Evolutionary conservation across 2,329 filamentous ascomycete genomes (phyloP).

Genomic region (Colletotrichum limetticola): DNA sequence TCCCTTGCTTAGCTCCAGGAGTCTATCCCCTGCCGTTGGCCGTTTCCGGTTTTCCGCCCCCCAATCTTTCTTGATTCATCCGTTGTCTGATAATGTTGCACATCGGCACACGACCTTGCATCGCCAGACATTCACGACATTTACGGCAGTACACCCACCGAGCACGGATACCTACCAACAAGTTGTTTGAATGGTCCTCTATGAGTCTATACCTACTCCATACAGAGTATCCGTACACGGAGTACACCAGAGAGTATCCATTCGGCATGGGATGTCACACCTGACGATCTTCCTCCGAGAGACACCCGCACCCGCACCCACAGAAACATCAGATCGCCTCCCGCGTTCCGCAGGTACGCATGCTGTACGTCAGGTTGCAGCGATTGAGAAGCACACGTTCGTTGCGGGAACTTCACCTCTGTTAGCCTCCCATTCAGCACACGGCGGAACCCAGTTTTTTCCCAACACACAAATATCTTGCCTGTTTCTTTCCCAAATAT

Average conservation of each 20-base stretch:
- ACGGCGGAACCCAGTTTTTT: neutral
- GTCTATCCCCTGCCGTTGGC: neutral
- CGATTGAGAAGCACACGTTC: neutral
- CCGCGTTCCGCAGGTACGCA: neutral
- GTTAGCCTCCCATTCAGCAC: conserved; percentile 7
- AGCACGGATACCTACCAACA: neutral
- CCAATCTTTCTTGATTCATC: conserved; percentile 28
- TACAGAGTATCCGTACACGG: neutral
- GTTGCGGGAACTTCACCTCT: neutral
- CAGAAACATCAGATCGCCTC: conserved; percentile 1
- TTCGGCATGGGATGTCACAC: conserved; percentile 1
- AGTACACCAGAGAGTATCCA: neutral
- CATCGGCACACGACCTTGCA: conserved; percentile 6
- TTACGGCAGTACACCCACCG: neutral
- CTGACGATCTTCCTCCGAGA: neutral
- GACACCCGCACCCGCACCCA: neutral
- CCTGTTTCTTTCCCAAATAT: neutral
- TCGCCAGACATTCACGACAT: neutral
- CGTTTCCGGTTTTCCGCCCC: conserved; percentile 14
- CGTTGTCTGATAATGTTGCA: conserved; percentile 18
- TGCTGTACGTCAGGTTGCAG: conserved; percentile 8
- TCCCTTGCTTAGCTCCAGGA: neutral
- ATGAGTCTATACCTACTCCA: neutral
- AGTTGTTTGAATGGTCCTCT: neutral
- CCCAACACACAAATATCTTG: neutral